Evolutionary conservation across 2,329 filamentous ascomycete species (phyloP).

Genomic region (Paraphaeosphaeria minitans): DNA sequence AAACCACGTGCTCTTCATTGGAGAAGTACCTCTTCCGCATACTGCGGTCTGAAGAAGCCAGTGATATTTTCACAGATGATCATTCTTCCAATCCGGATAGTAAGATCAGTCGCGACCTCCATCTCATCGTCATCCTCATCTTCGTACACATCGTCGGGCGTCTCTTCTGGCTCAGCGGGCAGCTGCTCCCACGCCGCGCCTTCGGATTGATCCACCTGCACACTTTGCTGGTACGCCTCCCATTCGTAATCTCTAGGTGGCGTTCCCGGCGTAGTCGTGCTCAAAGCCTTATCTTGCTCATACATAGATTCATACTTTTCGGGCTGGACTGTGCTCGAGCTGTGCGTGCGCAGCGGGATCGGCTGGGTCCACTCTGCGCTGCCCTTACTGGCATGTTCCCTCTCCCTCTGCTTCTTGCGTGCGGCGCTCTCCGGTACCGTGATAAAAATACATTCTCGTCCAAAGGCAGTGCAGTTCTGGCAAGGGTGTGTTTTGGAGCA

Average conservation of each 20-base stretch:
- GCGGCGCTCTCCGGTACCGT: conserved; percentile 46
- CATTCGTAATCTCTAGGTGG: conserved; percentile 47
- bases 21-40: conserved; percentile 47
- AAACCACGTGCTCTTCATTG: conserved; percentile 6
- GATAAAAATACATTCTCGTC: conserved; percentile 47
- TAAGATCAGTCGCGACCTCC: conserved; percentile 45
- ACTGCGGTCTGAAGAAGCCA: conserved; percentile 47
- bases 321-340: conserved; percentile 25
- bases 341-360: conserved; percentile 40
- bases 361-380: conserved; percentile 45
- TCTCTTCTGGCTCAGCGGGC: conserved; percentile 44
- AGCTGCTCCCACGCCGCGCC: conserved; percentile 46
- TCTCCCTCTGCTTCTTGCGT: conserved; percentile 44
- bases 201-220: conserved; percentile 39
- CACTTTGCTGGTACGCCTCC: conserved; percentile 48
- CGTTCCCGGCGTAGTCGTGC: conserved; percentile 44
- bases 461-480: conserved; percentile 48
- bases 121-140: conserved; percentile 48
- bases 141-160: conserved; percentile 45
- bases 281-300: conserved; percentile 34
- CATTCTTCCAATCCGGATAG: conserved; percentile 46
- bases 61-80: conserved; percentile 48
- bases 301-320: conserved; percentile 32
- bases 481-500: conserved; percentile 48
- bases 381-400: conserved; percentile 34